Evolutionary conservation across 140 eudicot genomes (phyloP).

Genomic region (Oenanthe javanica): DNA sequence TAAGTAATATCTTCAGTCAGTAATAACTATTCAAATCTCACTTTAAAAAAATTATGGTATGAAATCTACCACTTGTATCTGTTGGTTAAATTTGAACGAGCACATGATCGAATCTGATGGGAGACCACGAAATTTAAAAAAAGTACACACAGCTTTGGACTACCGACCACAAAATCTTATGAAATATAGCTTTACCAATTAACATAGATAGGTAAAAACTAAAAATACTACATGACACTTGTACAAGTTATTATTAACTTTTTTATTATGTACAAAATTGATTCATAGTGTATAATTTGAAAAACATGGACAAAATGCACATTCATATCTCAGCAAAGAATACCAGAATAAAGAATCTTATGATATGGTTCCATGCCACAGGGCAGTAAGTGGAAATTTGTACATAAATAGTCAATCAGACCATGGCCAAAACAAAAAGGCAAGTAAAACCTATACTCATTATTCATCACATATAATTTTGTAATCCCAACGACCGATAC

Average conservation of each 20-base stretch:
- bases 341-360: background rate
- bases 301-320: constrained; percentile 3
- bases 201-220: background rate
- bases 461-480: background rate
- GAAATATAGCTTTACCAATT: background rate
- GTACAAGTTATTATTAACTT: background rate
- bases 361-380: background rate
- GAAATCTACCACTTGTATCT: background rate
- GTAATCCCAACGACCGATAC: background rate
- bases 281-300: background rate
- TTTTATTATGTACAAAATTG: background rate
- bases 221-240: background rate
- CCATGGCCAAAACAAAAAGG: background rate
- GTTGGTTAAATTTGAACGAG: background rate
- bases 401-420: background rate
- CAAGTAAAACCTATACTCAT: background rate
- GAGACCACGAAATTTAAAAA: background rate
- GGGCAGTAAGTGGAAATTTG: background rate
- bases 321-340: background rate
- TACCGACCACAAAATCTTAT: background rate
- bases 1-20: background rate
- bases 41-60: background rate
- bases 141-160: background rate
- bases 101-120: background rate
- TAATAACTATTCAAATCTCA: background rate